Evolutionary conservation across 2,329 filamentous ascomycete species (phyloP).

Genomic region (Apiospora aurea): DNA sequence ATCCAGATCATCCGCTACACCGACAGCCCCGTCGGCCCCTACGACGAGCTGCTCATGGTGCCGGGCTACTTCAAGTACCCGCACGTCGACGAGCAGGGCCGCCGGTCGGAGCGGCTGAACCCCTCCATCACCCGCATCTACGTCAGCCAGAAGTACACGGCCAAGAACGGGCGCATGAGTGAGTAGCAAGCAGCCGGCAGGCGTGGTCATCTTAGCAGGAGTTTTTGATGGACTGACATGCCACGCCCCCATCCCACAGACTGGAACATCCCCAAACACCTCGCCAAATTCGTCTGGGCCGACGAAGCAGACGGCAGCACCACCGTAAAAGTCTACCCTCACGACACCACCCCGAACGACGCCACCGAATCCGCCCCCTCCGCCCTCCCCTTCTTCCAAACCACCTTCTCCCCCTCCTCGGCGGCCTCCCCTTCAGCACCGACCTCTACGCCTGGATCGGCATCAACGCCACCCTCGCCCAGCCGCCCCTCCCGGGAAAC

Average conservation of each 20-base stretch:
- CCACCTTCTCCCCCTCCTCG: conserved; percentile 33
- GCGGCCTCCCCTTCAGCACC: conserved; percentile 35
- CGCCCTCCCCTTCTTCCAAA: conserved; percentile 36
- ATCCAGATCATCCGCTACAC: conserved; percentile 43
- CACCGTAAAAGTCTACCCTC: conserved; percentile 37
- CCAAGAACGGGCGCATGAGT: conserved; percentile 41
- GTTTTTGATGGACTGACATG: not conserved
- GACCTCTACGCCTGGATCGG: conserved; percentile 32
- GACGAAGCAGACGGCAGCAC: conserved; percentile 28
- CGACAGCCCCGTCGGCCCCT: conserved; percentile 41
- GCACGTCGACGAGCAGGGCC: conserved; percentile 13
- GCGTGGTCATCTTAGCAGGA: too few relatives aligned
- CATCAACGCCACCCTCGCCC: conserved; percentile 35
- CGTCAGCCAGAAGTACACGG: conserved; percentile 42
- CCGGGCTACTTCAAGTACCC: conserved; percentile 38
- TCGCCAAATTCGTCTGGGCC: conserved; percentile 42
- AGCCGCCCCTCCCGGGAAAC: conserved; percentile 36
- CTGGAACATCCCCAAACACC: conserved; percentile 46
- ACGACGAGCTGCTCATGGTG: conserved; percentile 43
- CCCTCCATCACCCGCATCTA: conserved; percentile 43
- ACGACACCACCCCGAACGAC: conserved; percentile 25
- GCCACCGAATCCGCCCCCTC: conserved; percentile 24
- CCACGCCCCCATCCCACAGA: conserved; percentile 23
- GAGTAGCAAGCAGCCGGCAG: not conserved
- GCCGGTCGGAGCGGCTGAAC: conserved; percentile 29